Base-by-base conservation (phyloP, 495 filamentous ascomycete genomes). In the Podospora sp. region DNA sequence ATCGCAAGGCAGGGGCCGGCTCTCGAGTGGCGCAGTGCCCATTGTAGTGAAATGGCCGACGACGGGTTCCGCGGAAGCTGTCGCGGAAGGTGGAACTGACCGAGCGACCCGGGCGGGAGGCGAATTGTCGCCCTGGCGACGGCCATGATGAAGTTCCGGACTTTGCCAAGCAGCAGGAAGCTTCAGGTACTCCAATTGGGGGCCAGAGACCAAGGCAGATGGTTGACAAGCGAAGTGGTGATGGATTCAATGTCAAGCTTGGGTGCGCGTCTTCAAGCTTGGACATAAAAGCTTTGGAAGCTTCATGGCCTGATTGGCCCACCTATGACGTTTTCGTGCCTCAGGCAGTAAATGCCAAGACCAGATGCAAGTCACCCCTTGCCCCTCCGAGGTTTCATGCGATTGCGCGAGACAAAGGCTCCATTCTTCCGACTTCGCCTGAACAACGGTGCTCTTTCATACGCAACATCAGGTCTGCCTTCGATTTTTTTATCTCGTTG, bases 351-450 rank as follows among this genome's bases (percentile, higher is more conserved):
- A 33, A 62, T 2, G 35, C n/a, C 60, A 62, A 40, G 60, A 46
- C 40, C 40, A 46, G 4, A 4, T 50, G 22, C 40, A 62, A 62
- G 33, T 20, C 35, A 26, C 25, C 61, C 46, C 61, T 25, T 55
- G 18, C 20, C 59, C 22, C 33, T 25, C 33, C 21, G 61, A 57
- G 63, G 62, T 57, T 52, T 64, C 62, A 49, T 56, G 51, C 25
- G 51, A 35, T 64, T 62, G 60, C 35, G 60, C 40, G 60, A 62
- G 60, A 62, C n/a, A 49, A 27, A 18, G 29, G 51, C 25, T 26
- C 25, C 49, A 22, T 55, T 55, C 61, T 26, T 51, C 35, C 50
- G 61, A 9, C 36, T 49, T 62, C 21, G 21, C 21, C 60, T 22
- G 22, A 46, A 62, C 22, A 62, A 14, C 35, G 50, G 57, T 20